Base-by-base conservation (phyloP, 495 filamentous ascomycete genomes). In the Xylaria palmicola region DNA sequence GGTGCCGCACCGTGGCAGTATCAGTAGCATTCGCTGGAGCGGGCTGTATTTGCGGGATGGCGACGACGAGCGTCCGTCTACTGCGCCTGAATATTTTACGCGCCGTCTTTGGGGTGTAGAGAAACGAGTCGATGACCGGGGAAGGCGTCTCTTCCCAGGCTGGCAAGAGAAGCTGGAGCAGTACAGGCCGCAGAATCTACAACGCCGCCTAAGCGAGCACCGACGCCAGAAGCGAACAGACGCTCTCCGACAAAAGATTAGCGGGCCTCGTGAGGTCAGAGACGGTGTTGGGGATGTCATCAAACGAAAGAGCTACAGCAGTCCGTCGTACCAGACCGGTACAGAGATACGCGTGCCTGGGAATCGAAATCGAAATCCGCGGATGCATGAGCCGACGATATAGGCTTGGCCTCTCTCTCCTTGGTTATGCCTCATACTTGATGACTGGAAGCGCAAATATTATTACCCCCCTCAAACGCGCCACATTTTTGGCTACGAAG, bases 171-270 rank as follows among this genome's bases (percentile, higher is more conserved):
- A 69, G 51, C 77, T 81, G 20, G 79, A 79, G 37, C 80, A 79
- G 67, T 43, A 74, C 59, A 65, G 53, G 19, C 69, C 69, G 55
- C 77, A 80, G 43, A 79, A 77, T 34, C 55, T 81, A 32, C 68
- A 88, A 36, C 78, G 83, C 37, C 80, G 84, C 58, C 65, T 83
- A 53, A 86, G 85, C 62, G 85, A 88, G 69, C 73, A 77, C 64
- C 79, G 84, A 43, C 81, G 85, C 26, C 89, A 90, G 73, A 86
- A 83, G 63, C 76, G 86, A 56, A 82, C 86, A 47, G 80, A 87
- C 55, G 80, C 76, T 63, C 77, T 95, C 54, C 83, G 89, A 66
- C 79, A 83, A 57, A 89, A 81, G 64, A 96, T 95, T 34, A 79
- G 77, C 48, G 71, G 70, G 0, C 82, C 82, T 4, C 69, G 72